Evolutionary conservation across 164 flowering plant species (phyloP).

Genomic region (Piper longum): DNA sequence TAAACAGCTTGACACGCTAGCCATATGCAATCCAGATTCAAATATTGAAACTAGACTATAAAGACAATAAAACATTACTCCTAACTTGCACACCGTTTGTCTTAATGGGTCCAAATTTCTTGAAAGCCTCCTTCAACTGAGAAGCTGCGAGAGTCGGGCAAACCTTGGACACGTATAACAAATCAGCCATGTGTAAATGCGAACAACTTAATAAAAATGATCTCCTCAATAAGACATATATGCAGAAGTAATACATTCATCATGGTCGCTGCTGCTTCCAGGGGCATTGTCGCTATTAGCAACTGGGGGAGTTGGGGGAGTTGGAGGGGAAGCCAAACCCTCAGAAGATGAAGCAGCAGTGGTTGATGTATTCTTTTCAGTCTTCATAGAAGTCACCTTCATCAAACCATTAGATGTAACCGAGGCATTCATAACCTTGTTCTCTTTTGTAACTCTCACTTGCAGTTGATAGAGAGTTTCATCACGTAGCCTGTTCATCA

Average conservation of each 20-base stretch:
- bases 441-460: no score
- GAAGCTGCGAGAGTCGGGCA: slow-evolving; percentile 37
- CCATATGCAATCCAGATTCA: not conserved
- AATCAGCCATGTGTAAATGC: not conserved
- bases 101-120: slow-evolving; percentile 76
- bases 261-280: slow-evolving; percentile 20
- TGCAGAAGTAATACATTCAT: slow-evolving; percentile 32
- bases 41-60: no score
- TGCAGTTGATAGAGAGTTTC: no score
- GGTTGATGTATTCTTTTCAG: slow-evolving; percentile 20
- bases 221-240: no score
- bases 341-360: slow-evolving; percentile 10
- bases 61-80: slow-evolving; percentile 23
- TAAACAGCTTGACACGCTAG: not conserved
- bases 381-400: slow-evolving; percentile 16
- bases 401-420: no score
- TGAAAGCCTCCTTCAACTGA: slow-evolving; percentile 55
- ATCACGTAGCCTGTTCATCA: no score
- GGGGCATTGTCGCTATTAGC: slow-evolving; percentile 13
- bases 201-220: not conserved
- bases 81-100: slow-evolving; percentile 83
- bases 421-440: no score
- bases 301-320: slow-evolving; percentile 23
- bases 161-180: slow-evolving; percentile 19
- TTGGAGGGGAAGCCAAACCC: slow-evolving; percentile 2